Evolutionary conservation across 257 asterid species (phyloP), one percentile per base, ranked within the genome.

Genomic region (Schizonepeta tenuifolia): DNA sequence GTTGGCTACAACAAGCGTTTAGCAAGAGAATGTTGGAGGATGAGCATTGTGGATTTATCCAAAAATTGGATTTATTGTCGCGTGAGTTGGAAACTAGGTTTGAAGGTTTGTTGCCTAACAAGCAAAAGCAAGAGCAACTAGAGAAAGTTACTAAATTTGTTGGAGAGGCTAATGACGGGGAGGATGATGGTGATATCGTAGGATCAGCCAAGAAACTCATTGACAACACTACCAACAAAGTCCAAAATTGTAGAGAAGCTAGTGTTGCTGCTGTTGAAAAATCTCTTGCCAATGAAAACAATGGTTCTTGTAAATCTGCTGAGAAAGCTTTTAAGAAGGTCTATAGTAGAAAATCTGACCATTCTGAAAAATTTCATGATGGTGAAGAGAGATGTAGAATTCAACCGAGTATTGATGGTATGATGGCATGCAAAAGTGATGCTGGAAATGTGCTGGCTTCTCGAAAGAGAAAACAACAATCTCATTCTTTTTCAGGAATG

Each of bases 381-480:
- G 58, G 55, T 60, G 78, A 69, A 31, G 61, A 56, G 40, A 59
- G 59, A 15, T 62, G 44, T 5, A 10, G 31, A 54, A 31, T 31
- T 49, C 74, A 70, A 46, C 61, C 43, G 59, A 61, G 53, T 47
- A 15, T 11, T 49, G 68, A 71, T 61, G 31, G 24, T 31, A 62
- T 5, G 65, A 57, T 47, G 18, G 72, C 78, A 8, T 22, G 80
- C 13, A 78, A 44, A 72, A 55, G 58, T 63, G 80, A 67, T 20
- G 65, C 61, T 44, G 79, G 68, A 51, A 61, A 77, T 24, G 72
- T 13, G 46, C 18, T 44, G 64, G 62, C 57, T 76, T 79, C 84
- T 67, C 81, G 79, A 73, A 92, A 89, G 89, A 84, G 92, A 83
- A 92, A 88, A 78, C 78, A 82, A 44, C 80, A 83, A 75, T 59